A percentile compares a stretch with the other conserved stretches of the same genome.
phyloP scores from a whole-genome alignment of 2,329 filamentous ascomycete species.

The Zopfia rhizophila region DNA sequence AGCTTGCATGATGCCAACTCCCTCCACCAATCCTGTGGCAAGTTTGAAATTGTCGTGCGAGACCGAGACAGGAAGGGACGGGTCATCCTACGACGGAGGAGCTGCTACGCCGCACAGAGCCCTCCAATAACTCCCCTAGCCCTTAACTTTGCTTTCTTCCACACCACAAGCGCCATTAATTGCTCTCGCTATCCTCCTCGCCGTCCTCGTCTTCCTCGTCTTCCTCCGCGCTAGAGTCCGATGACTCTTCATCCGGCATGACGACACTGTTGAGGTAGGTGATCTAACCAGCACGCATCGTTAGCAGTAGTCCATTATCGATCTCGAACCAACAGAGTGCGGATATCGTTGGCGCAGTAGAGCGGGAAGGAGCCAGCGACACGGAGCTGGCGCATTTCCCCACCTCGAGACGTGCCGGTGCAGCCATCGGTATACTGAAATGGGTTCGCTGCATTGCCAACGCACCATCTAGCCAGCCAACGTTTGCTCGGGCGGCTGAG shows the following conservation, averaged over 20 bases:
- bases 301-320: not conserved
- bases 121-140: conserved; percentile 15
- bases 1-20: too few relatives aligned
- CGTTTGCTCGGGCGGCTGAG: conserved; percentile 24
- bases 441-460: conserved; percentile 46
- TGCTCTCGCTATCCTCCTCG: conserved; percentile 34
- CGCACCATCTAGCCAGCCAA: conserved; percentile 33
- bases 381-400: conserved; percentile 16
- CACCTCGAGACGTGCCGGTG: conserved; percentile 25
- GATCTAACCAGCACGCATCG: conserved; percentile 51
- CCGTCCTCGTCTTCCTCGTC: conserved; percentile 36
- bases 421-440: conserved; percentile 34
- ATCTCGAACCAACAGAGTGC: not conserved
- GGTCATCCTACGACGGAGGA: too few relatives aligned
- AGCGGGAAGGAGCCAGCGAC: not conserved
- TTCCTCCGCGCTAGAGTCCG: conserved; percentile 33
- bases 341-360: not conserved
- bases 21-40: too few relatives aligned
- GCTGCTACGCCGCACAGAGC: conserved; percentile 28
- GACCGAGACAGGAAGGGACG: too few relatives aligned
- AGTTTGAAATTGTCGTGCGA: too few relatives aligned
- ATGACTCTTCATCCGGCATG: conserved; percentile 57
- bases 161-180: conserved; percentile 18
- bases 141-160: conserved; percentile 20
- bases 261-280: conserved; percentile 62